A percentile compares a stretch with the other conserved stretches of the same genome.
These are phyloP conservation scores for Aspergillus nomiae DNA, from an alignment of 2,329 filamentous ascomycete genomes.

Conservation along the genomic window DNA sequence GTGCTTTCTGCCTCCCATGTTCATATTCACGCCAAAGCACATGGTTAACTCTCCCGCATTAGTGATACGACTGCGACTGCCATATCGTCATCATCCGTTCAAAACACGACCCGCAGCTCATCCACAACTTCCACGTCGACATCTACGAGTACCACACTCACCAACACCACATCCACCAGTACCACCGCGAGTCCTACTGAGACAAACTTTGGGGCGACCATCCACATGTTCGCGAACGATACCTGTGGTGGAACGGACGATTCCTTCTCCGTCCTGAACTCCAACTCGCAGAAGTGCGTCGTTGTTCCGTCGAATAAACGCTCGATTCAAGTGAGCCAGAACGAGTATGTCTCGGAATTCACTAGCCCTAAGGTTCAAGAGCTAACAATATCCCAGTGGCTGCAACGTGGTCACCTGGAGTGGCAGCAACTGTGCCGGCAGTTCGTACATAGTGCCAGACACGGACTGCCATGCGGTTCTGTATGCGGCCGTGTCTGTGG, in stretches of 20 bases:
- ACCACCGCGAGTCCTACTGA: neutral
- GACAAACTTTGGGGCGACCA: neutral
- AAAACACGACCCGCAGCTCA: neutral
- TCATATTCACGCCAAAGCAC: neutral
- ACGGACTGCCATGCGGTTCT: neutral
- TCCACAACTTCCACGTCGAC: neutral
- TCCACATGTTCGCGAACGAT: neutral
- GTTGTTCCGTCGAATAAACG: neutral
- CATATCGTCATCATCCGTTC: neutral
- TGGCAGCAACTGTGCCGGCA: neutral
- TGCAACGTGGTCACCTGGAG: constrained; percentile 5
- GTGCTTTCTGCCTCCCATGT: neutral
- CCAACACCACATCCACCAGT: neutral
- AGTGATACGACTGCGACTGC: neutral
- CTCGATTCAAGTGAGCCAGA: neutral
- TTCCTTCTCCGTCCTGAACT: neutral
- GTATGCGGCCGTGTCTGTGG: constrained; percentile 4
- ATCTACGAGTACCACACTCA: no score
- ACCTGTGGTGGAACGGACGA: neutral
- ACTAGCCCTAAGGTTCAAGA: accelerated
- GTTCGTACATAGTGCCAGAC: neutral
- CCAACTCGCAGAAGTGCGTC: neutral
- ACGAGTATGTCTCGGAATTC: neutral
- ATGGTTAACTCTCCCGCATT: neutral
- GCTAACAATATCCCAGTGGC: neutral